Conservation (phyloP, 176 grass and related monocot species). For the Urochloa ruziziensis region DNA sequence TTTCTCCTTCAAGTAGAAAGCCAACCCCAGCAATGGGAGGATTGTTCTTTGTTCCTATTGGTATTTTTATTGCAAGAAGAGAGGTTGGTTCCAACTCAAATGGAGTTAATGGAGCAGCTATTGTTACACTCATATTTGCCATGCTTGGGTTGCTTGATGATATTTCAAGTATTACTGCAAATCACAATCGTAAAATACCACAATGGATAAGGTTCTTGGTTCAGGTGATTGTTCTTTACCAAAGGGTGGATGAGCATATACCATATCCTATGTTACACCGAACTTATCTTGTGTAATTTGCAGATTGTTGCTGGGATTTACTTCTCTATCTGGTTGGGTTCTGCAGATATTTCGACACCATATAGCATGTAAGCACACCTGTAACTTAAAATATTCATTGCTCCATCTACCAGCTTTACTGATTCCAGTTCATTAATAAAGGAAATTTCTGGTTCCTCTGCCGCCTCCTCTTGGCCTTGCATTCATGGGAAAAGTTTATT, state of each 20-base stretch:
- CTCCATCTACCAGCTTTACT: constrained; percentile 19
- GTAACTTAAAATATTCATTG: neutral
- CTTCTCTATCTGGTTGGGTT: constrained; percentile 81
- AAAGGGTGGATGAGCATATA: neutral
- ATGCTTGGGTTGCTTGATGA: constrained; percentile 85
- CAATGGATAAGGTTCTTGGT: constrained; percentile 60
- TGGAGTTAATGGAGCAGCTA: constrained; percentile 60
- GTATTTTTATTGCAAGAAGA: constrained; percentile 66
- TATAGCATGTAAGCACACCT: constrained; percentile 79
- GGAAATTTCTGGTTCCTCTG: constrained; percentile 88
- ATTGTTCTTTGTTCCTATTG: constrained; percentile 83
- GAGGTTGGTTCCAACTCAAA: constrained; percentile 49
- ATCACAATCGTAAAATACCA: constrained; percentile 47
- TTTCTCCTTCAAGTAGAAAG: constrained; percentile 56
- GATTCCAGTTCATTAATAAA: constrained; percentile 46
- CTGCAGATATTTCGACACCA: constrained; percentile 74
- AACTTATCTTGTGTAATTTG: constrained; percentile 28
- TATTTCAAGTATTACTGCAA: constrained; percentile 39
- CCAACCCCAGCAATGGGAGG: constrained; percentile 86
- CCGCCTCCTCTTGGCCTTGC: constrained; percentile 80
- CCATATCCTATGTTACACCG: neutral
- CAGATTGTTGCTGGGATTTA: constrained; percentile 70
- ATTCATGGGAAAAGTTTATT: constrained; percentile 72
- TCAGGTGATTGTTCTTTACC: constrained; percentile 51
- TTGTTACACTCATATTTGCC: constrained; percentile 73